These are phyloP conservation scores for Neurospora sp. DNA, from an alignment of 495 filamentous ascomycete species.

Conservation along the genomic window DNA sequence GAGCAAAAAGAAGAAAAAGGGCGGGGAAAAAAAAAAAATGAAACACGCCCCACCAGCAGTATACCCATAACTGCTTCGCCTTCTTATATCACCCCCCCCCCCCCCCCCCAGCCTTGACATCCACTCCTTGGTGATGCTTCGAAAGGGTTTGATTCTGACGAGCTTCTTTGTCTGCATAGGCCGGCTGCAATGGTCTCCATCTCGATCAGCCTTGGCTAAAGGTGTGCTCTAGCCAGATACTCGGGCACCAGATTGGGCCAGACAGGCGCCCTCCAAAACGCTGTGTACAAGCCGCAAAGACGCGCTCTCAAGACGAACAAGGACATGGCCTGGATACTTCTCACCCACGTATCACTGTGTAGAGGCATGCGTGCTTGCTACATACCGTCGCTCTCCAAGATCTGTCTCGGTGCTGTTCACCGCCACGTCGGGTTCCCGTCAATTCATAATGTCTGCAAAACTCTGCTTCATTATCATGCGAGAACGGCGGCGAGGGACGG, in stretches of 20 bases:
- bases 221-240: not conserved
- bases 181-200: not conserved
- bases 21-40: no score
- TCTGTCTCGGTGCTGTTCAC: conserved; percentile 25
- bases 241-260: not conserved
- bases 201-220: not conserved
- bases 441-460: conserved; percentile 15
- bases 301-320: conserved; percentile 14
- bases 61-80: no score
- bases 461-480: conserved; percentile 6
- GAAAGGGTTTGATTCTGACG: conserved; percentile 7
- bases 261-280: not conserved
- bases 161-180: not conserved
- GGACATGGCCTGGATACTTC: conserved; percentile 22
- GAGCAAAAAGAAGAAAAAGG: no score
- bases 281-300: not conserved
- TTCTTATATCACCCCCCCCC: no score
- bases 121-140: not conserved
- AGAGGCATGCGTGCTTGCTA: conserved; percentile 24
- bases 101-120: not conserved
- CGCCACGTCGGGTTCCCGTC: conserved; percentile 24
- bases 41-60: no score
- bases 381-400: conserved; percentile 17
- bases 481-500: conserved; percentile 11
- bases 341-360: conserved; percentile 17